These are phyloP conservation scores for Fusarium luffae DNA, from an alignment of 2,329 filamentous ascomycete species.

Conservation along the genomic window DNA sequence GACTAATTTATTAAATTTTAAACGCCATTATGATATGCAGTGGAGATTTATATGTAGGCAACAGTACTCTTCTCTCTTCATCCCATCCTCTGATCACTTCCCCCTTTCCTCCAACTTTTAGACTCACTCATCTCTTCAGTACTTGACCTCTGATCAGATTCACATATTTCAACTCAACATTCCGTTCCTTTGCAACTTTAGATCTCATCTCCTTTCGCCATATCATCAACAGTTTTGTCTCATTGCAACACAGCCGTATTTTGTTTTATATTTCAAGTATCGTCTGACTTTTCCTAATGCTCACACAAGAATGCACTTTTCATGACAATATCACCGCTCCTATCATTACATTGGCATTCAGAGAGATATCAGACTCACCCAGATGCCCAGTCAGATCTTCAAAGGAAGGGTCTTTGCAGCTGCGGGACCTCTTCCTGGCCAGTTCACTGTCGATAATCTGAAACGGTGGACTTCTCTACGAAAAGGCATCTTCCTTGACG, in stretches of 20 bases:
- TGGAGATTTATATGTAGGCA: background rate
- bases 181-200: background rate
- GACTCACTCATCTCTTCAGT: background rate
- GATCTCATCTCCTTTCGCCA: background rate
- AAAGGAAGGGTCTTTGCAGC: conserved; percentile 64
- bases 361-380: background rate
- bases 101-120: background rate
- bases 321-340: background rate
- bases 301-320: background rate
- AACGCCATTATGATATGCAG: too few species aligned
- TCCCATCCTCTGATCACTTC: background rate
- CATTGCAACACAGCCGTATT: background rate
- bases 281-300: background rate
- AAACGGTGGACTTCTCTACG: conserved; percentile 72
- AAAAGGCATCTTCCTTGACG: conserved; percentile 66
- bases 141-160: background rate
- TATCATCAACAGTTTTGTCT: background rate
- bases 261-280: background rate
- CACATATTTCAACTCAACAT: background rate
- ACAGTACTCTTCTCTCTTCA: background rate
- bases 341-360: background rate
- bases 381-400: conserved; percentile 59
- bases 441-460: conserved; percentile 65
- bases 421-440: conserved; percentile 66
- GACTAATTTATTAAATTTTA: too few species aligned